These are phyloP conservation scores for Phyllostachys edulis DNA, from an alignment of 176 grass and related monocot genomes.

Conservation along the genomic window DNA sequence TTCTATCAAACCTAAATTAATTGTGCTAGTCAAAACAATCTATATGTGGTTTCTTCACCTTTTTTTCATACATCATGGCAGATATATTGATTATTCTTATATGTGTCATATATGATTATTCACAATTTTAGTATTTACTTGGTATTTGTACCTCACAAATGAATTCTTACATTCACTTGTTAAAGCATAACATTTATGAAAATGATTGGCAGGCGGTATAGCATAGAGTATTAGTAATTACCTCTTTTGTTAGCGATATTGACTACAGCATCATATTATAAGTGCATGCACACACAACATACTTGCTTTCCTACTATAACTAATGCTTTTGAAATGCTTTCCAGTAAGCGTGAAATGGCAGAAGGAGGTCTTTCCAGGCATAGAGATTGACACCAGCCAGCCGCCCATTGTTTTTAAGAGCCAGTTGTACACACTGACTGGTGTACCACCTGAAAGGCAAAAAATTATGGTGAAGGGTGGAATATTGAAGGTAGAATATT, in stretches of 20 bases:
- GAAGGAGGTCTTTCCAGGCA: constrained; percentile 75
- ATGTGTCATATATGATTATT: background rate
- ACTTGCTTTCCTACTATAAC: background rate
- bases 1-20: background rate
- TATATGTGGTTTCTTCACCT: background rate
- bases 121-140: background rate
- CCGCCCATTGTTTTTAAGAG: constrained; percentile 92
- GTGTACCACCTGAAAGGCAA: constrained; percentile 92
- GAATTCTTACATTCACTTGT: background rate
- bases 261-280: constrained; percentile 6
- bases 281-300: background rate
- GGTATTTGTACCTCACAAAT: background rate
- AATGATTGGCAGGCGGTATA: background rate
- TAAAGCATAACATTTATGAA: background rate
- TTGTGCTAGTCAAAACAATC: background rate
- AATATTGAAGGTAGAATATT: constrained; percentile 76
- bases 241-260: background rate
- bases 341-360: constrained; percentile 99
- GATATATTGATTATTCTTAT: background rate
- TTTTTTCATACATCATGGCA: background rate
- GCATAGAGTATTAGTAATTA: background rate
- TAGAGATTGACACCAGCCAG: constrained; percentile 90
- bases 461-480: constrained; percentile 99
- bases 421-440: constrained; percentile 90
- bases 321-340: constrained; percentile 35